Evolutionary conservation across 2,329 filamentous ascomycete genomes (phyloP), one percentile per base, ranked within the genome.

Genomic region (Fusarium sambucinum): DNA sequence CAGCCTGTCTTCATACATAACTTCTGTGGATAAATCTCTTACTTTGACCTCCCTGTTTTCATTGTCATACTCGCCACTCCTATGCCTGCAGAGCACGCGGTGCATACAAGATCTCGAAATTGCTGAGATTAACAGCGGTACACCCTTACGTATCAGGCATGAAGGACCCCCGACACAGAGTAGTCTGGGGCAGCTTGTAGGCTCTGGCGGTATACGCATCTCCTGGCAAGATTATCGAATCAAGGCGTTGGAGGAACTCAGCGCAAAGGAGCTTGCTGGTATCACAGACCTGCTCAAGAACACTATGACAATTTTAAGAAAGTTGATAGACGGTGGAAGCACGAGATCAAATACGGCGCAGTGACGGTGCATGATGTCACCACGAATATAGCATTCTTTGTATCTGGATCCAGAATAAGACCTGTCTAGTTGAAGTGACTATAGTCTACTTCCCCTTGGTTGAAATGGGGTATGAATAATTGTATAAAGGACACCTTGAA

Each of bases 151-250:
- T 21, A 78, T 79, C 21, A 81, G 88, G 25, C 89, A 91, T 72
- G 85, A 86, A 3, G 89, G 89, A 1, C 93, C 92, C 0, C 89
- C 93, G 11, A 93, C 89, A 21, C 89, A 90, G 74, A 83, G 82
- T 29, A 90, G 88, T 52, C 79, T 97, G 71, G 82, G 80, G 30
- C 81, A 83, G n/a, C 79, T 96, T 46, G 86, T 84, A 25, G 85
- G 83, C 35, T 84, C 87, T 17, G 91, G 91, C 1, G 93, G 93
- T 0, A 76, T 93, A 27, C 82, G 79, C 51, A 75, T 95, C 38
- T 83, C 82, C 16, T 96, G 91, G 90, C 87, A 90, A 71, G 88
- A 92, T 50, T 97, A 94, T 77, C 85, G 91, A 59, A 81, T 93
- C 8, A 86, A 87, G n/a, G 89, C 95, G 65, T 79, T 97, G 58